phyloP scores from a whole-genome alignment of 768 basidiomycete genomes.

The Amanita brunnescens region DNA sequence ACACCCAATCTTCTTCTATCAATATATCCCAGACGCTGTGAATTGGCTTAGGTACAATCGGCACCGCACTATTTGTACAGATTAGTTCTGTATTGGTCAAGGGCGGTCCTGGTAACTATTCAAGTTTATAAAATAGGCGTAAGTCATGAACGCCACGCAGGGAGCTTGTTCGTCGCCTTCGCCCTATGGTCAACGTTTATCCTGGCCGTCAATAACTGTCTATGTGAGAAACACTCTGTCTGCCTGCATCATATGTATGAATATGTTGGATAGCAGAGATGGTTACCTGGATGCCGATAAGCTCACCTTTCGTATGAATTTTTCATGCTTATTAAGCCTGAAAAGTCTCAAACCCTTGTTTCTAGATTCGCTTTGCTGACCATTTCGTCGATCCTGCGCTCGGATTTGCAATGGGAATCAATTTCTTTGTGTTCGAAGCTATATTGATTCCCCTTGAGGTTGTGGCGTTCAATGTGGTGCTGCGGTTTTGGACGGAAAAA shows the following conservation, averaged over 20 bases:
- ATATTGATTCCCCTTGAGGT: conserved; percentile 40
- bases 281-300: conserved; percentile 75
- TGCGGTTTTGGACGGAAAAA: conserved; percentile 46
- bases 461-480: conserved; percentile 43
- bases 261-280: conserved; percentile 52
- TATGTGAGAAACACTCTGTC: conserved; percentile 16
- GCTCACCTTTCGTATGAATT: conserved; percentile 59
- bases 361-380: conserved; percentile 49
- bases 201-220: conserved; percentile 39
- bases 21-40: neutral
- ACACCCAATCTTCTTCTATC: conserved; percentile 3
- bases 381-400: conserved; percentile 50
- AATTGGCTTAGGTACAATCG: conserved; percentile 45
- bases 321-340: neutral
- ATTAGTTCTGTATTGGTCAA: conserved; percentile 51
- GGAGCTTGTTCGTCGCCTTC: conserved; percentile 41
- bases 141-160: conserved; percentile 15
- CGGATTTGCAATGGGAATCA: conserved; percentile 46
- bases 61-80: conserved; percentile 68
- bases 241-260: neutral
- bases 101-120: conserved; percentile 51
- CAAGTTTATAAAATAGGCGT: neutral
- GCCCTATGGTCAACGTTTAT: conserved; percentile 42
- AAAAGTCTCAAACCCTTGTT: neutral
- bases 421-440: conserved; percentile 48